Conservation (phyloP, 306 rosid species). For the Calophaca sinica region DNA sequence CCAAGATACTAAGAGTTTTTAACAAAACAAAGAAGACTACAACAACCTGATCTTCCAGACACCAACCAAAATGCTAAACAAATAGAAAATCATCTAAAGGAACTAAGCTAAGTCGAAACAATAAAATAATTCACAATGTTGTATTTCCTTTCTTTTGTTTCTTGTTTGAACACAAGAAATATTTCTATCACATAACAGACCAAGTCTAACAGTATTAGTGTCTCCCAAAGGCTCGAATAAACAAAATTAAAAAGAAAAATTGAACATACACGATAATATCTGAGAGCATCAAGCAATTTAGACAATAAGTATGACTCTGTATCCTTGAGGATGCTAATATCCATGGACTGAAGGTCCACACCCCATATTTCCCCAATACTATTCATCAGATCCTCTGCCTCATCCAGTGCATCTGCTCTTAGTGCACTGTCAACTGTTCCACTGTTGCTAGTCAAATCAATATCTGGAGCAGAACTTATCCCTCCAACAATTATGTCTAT, state of each 20-base stretch:
- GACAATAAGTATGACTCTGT: constrained; percentile 63
- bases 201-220: neutral
- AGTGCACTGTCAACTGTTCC: constrained; percentile 48
- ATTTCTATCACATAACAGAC: neutral
- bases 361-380: constrained; percentile 79
- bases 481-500: constrained; percentile 80
- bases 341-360: constrained; percentile 48
- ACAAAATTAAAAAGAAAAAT: constrained; percentile 27
- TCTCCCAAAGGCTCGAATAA: constrained; percentile 36
- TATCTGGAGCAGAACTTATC: constrained; percentile 52
- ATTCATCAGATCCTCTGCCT: constrained; percentile 54
- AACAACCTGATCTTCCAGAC: constrained; percentile 32
- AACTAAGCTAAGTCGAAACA: constrained; percentile 3
- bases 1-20: neutral
- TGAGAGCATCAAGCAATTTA: constrained; percentile 78
- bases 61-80: constrained; percentile 8
- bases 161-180: constrained; percentile 8
- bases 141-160: neutral
- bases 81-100: constrained; percentile 32
- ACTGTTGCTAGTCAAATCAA: constrained; percentile 42
- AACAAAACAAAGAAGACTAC: neutral
- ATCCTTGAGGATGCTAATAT: constrained; percentile 52
- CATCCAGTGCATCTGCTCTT: constrained; percentile 50
- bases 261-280: constrained; percentile 71
- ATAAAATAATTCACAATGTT: neutral